Evolutionary conservation across 345 rosid species (phyloP).

Genomic region (Psidium friedrichsthalianum): DNA sequence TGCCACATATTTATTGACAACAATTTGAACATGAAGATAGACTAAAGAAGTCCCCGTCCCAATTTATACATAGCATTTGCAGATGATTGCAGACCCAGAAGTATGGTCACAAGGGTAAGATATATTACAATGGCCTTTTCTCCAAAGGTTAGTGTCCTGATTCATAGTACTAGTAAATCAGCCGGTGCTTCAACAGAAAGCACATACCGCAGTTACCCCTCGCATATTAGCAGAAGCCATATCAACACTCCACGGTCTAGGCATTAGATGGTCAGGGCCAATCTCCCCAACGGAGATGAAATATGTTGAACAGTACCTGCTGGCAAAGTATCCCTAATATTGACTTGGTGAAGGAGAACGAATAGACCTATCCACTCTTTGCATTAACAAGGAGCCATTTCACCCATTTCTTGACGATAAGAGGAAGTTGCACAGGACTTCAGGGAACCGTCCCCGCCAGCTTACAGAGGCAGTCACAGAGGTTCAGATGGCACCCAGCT

Average conservation of each 20-base stretch:
- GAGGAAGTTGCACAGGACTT: conserved; percentile 26
- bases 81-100: conserved; percentile 43
- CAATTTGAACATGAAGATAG: conserved; percentile 21
- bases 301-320: conserved; percentile 46
- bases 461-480: conserved; percentile 22
- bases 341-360: conserved; percentile 40
- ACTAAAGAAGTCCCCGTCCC: conserved; percentile 19
- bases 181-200: conserved; percentile 27
- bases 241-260: conserved; percentile 46
- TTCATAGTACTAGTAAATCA: neutral
- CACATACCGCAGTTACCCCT: conserved; percentile 41
- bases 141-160: neutral
- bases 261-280: conserved; percentile 58
- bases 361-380: conserved; percentile 39
- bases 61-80: conserved; percentile 23
- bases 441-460: conserved; percentile 26
- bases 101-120: conserved; percentile 51
- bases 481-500: conserved; percentile 41
- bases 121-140: neutral
- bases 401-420: conserved; percentile 22
- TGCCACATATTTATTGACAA: neutral
- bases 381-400: conserved; percentile 32
- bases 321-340: conserved; percentile 55
- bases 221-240: conserved; percentile 64
- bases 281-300: conserved; percentile 51